Base-by-base conservation (phyloP, 2,329 filamentous ascomycete genomes). In the Arthrobotrys sphaeroides region DNA sequence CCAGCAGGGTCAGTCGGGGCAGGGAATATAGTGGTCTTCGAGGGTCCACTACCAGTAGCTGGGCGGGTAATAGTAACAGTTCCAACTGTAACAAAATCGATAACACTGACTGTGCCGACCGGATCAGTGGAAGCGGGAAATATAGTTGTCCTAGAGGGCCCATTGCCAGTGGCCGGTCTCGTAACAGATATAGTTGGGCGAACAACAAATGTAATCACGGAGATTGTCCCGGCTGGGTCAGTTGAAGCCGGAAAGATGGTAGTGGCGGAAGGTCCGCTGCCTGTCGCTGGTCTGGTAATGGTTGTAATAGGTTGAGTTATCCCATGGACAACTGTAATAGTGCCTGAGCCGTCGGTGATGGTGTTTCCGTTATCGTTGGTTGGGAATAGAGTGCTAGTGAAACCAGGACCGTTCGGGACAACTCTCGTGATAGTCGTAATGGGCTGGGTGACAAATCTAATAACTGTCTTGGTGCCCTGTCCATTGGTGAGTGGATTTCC, bases 391-490 rank as follows among this genome's bases (percentile, higher is more conserved):
- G 57, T 61, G 2, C 36, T 40, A n/a, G n/a, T n/a, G n/a, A n/a
- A n/a, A n/a, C n/a, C n/a, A n/a, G n/a, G n/a, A n/a, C n/a, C n/a
- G n/a, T n/a, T n/a, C n/a, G n/a, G n/a, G n/a, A n/a, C n/a, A n/a
- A n/a, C n/a, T n/a, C n/a, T n/a, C n/a, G 38, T 61, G 12, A 61
- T 20, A 2, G 38, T 61, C 6, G 24, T 33, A 9, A 61, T 22
- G n/a, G 38, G 24, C 9, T 62, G 40, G 5, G 40, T 31, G 20
- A 18, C 13, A 62, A 33, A 62, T 20, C 33, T 36, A n/a, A 62
- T 62, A 12, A 62, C 59, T 20, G 59, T 62, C 13, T 43, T 62
- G 5, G 59, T 62, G 18, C 59, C 59, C 5, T 40, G 7, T 33
- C 13, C 42, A 38, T 62, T 42, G 24, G 59, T 47, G 3, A 36